A percentile compares a stretch with the other conserved stretches of the same genome.
phyloP scores from a whole-genome alignment of 1,139 yeast species.

The Yamadazyma sp. region DNA sequence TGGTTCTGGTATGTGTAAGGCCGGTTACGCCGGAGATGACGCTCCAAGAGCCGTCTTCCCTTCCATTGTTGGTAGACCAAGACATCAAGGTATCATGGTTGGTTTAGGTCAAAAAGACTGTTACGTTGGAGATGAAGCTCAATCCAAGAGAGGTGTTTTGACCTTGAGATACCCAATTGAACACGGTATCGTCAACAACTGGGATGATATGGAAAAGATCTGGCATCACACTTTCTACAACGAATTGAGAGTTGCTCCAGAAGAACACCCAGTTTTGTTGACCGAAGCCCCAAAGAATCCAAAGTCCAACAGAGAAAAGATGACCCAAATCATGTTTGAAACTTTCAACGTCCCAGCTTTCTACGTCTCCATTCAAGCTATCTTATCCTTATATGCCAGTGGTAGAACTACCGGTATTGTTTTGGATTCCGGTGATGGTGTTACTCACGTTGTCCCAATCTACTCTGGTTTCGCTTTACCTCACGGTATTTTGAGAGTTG shows the following conservation, averaged over 20 bases:
- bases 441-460: conserved; percentile 99
- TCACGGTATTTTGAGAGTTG: conserved; percentile 98
- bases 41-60: conserved; percentile 99
- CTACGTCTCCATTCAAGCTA: conserved; percentile 98
- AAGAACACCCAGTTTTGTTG: conserved; percentile 96
- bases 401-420: conserved; percentile 99
- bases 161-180: conserved; percentile 98
- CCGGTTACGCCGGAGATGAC: conserved; percentile 99
- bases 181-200: conserved; percentile 99
- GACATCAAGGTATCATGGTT: conserved; percentile 99
- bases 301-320: conserved; percentile 98
- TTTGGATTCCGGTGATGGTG: conserved; percentile 99
- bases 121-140: conserved; percentile 99
- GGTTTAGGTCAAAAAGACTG: conserved; percentile 99
- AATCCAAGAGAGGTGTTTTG: conserved; percentile 99
- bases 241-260: conserved; percentile 98
- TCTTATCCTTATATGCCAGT: conserved; percentile 94
- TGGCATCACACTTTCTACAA: conserved; percentile 99
- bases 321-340: conserved; percentile 98
- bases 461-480: conserved; percentile 99
- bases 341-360: conserved; percentile 99
- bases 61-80: conserved; percentile 99
- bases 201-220: conserved; percentile 99
- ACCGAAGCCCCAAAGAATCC: conserved; percentile 99
- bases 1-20: conserved; percentile 99